A percentile compares a stretch with the other conserved stretches of the same genome.
Conservation (phyloP, 1,284 basidiomycete genomes). For the Fomitopsis palustris region DNA sequence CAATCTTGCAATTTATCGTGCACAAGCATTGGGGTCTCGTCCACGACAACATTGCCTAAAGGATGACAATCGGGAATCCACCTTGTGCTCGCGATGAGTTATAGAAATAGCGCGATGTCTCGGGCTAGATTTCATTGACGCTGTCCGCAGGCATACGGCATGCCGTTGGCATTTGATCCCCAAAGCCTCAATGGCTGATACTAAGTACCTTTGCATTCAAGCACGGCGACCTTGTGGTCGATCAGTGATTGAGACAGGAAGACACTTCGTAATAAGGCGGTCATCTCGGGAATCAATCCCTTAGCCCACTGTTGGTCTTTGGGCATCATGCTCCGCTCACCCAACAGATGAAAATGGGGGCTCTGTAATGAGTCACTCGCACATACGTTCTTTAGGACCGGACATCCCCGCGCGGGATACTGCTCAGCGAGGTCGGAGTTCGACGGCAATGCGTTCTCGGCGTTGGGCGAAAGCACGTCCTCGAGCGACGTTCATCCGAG, state of each 20-base stretch:
- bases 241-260: neutral
- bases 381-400: neutral
- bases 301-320: neutral
- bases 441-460: neutral
- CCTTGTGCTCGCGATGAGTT: too few species aligned
- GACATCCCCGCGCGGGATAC: neutral
- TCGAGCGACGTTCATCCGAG: neutral
- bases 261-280: neutral
- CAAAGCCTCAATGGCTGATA: neutral
- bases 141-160: neutral
- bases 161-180: neutral
- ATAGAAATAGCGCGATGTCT: too few species aligned
- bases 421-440: neutral
- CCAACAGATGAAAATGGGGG: neutral
- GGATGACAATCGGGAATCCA: too few species aligned
- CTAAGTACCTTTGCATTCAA: too few species aligned
- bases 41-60: too few species aligned
- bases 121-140: neutral
- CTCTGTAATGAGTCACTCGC: neutral
- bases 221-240: too few species aligned
- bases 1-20: too few species aligned
- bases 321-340: neutral
- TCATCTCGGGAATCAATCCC: neutral
- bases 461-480: neutral
- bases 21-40: too few species aligned